A percentile compares a stretch with the other conserved stretches of the same genome.
Conservation (phyloP, 495 filamentous ascomycete genomes). For the Tuber aestivum region DNA sequence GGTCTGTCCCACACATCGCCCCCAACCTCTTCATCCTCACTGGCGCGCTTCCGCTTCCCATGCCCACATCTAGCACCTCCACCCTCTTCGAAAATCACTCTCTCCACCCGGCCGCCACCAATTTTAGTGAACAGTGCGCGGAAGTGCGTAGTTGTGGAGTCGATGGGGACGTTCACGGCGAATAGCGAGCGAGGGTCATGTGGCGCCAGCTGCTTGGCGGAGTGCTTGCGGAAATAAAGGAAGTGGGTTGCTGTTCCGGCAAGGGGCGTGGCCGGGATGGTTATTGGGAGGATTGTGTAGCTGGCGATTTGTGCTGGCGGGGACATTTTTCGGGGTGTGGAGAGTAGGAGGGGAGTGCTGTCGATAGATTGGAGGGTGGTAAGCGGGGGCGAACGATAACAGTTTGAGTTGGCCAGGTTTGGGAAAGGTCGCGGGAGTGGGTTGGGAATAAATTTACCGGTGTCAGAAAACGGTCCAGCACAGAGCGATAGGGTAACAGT, state of each 20-base stretch:
- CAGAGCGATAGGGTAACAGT: too few species aligned
- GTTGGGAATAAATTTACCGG: too few species aligned
- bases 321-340: conserved; percentile 10
- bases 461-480: too few species aligned
- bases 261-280: background rate
- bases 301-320: conserved; percentile 18
- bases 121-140: conserved; percentile 68
- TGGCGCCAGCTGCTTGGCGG: conserved; percentile 67
- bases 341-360: conserved; percentile 5
- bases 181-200: conserved; percentile 74
- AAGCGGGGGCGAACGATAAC: background rate
- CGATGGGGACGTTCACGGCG: conserved; percentile 77
- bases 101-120: conserved; percentile 68
- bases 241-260: conserved; percentile 52
- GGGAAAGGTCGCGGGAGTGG: too few species aligned
- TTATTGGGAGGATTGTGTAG: conserved; percentile 25
- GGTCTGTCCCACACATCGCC: conserved; percentile 69
- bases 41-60: conserved; percentile 64
- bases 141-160: conserved; percentile 71
- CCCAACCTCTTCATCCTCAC: conserved; percentile 47
- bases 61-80: conserved; percentile 43
- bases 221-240: conserved; percentile 75
- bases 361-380: conserved; percentile 3
- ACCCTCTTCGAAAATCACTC: conserved; percentile 61
- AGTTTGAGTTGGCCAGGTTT: too few species aligned